A percentile compares a stretch with the other conserved stretches of the same genome.
Conservation (phyloP, 139 green algal species). For the Auxenochlorella pyrenoidosa region DNA sequence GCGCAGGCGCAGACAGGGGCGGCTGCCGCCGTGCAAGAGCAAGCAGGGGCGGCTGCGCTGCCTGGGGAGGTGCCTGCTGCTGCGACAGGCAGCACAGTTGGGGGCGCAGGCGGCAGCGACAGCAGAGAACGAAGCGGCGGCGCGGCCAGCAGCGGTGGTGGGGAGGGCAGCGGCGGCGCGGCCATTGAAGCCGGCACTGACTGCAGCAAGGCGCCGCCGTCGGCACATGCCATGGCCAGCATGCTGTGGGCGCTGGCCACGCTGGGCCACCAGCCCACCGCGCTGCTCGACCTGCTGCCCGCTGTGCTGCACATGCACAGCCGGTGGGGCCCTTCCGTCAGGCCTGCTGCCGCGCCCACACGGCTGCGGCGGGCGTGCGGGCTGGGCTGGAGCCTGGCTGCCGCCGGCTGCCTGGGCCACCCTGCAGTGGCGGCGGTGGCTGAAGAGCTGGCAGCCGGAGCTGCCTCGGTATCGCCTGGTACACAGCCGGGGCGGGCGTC, state of each 20-base stretch:
- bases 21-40: too few species aligned
- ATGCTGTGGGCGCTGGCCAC: conserved; percentile 10
- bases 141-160: too few species aligned
- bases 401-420: conserved; percentile 13
- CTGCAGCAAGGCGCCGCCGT: background rate
- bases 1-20: too few species aligned
- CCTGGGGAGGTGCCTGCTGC: background rate
- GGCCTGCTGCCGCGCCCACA: background rate
- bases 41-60: too few species aligned
- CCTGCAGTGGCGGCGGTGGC: background rate
- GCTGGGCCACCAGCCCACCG: background rate
- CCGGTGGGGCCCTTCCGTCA: background rate
- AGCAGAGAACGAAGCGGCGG: too few species aligned
- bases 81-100: background rate
- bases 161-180: too few species aligned
- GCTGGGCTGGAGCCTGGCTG: conserved; percentile 1
- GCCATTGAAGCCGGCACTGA: too few species aligned
- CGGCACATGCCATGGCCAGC: background rate
- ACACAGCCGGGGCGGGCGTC: background rate
- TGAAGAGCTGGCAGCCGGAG: background rate
- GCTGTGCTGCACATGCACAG: background rate
- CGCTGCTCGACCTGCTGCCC: conserved; percentile 4
- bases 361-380: background rate
- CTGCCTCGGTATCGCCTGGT: background rate
- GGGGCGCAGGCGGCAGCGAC: background rate